These are phyloP conservation scores for Tagetes patula DNA, from an alignment of 129 eudicot species.

Conservation along the genomic window DNA sequence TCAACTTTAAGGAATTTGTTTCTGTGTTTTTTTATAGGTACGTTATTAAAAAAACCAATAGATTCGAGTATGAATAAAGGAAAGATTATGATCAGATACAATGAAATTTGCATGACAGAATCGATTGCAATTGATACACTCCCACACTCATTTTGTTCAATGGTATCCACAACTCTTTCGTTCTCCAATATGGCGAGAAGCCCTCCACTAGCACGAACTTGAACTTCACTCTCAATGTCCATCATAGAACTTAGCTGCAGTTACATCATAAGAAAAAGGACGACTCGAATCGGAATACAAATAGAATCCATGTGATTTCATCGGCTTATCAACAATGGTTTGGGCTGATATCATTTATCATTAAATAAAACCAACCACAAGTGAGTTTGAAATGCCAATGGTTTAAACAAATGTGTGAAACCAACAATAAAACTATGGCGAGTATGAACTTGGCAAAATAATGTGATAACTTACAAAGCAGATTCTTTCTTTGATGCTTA, in stretches of 20 bases:
- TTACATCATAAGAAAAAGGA: slow-evolving; percentile 17
- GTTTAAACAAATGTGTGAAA: not conserved
- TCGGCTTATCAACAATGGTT: not conserved
- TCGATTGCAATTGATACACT: slow-evolving; percentile 64
- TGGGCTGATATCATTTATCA: slow-evolving; percentile 8
- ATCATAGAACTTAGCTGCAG: slow-evolving; percentile 89
- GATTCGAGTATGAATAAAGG: slow-evolving; percentile 7
- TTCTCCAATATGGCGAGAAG: slow-evolving; percentile 94
- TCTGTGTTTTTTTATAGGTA: slow-evolving; percentile 36
- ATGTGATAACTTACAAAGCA: slow-evolving; percentile 60
- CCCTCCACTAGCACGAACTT: slow-evolving; percentile 98
- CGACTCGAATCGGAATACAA: slow-evolving; percentile 3
- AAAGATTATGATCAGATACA: slow-evolving; percentile 45
- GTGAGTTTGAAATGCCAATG: not conserved
- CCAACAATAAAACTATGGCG: not conserved
- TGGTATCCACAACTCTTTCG: slow-evolving; percentile 80
- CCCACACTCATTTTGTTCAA: slow-evolving; percentile 80
- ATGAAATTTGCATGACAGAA: slow-evolving; percentile 67
- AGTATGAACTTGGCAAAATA: slow-evolving; percentile 11
- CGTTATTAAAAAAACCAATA: slow-evolving; percentile 20
- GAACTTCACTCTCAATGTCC: slow-evolving; percentile 93
- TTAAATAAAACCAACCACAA: not conserved
- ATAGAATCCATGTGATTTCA: slow-evolving; percentile 8
- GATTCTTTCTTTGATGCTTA: slow-evolving; percentile 76
- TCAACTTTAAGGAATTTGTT: slow-evolving; percentile 91